A percentile compares a stretch with the other conserved stretches of the same genome.
Conservation (phyloP, 2,329 filamentous ascomycete species). For the Pseudomassariella vexata region DNA sequence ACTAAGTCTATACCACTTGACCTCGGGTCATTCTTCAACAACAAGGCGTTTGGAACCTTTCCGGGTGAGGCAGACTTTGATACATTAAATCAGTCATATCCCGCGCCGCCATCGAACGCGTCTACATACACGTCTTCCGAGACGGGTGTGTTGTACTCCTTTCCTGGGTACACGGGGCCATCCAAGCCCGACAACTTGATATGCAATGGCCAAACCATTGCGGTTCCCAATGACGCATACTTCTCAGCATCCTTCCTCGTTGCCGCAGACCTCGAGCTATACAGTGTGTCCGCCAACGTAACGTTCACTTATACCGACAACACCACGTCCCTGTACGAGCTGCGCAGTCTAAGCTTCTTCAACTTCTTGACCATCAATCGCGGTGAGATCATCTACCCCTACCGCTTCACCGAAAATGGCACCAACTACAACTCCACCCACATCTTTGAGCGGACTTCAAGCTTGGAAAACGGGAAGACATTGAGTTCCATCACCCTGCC, state of each 20-base stretch:
- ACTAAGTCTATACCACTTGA: slow-evolving; percentile 23
- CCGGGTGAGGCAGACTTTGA: slow-evolving; percentile 42
- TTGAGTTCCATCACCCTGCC: slow-evolving; percentile 35
- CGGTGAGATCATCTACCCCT: slow-evolving; percentile 38
- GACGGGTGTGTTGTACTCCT: slow-evolving; percentile 34
- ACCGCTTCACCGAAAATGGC: slow-evolving; percentile 30
- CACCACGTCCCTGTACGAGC: slow-evolving; percentile 30
- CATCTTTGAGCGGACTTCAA: slow-evolving; percentile 37
- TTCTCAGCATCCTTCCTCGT: slow-evolving; percentile 38
- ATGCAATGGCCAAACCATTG: slow-evolving; percentile 32
- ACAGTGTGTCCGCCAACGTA: slow-evolving; percentile 32
- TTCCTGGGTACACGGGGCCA: slow-evolving; percentile 34
- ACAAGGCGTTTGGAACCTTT: slow-evolving; percentile 37
- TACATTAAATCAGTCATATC: slow-evolving; percentile 33
- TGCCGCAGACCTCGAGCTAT: slow-evolving; percentile 31
- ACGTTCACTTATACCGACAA: slow-evolving; percentile 37
- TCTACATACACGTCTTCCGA: slow-evolving; percentile 30
- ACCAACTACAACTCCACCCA: slow-evolving; percentile 36
- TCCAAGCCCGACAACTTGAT: slow-evolving; percentile 34
- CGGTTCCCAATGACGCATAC: slow-evolving; percentile 24
- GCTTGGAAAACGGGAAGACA: slow-evolving; percentile 29
- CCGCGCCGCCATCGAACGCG: slow-evolving; percentile 22
- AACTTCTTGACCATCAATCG: slow-evolving; percentile 37
- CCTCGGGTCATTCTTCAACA: slow-evolving; percentile 34
- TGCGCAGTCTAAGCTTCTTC: slow-evolving; percentile 38